phyloP scores from a whole-genome alignment of 1,284 basidiomycete genomes.

The Laetiporus sulphureus region DNA sequence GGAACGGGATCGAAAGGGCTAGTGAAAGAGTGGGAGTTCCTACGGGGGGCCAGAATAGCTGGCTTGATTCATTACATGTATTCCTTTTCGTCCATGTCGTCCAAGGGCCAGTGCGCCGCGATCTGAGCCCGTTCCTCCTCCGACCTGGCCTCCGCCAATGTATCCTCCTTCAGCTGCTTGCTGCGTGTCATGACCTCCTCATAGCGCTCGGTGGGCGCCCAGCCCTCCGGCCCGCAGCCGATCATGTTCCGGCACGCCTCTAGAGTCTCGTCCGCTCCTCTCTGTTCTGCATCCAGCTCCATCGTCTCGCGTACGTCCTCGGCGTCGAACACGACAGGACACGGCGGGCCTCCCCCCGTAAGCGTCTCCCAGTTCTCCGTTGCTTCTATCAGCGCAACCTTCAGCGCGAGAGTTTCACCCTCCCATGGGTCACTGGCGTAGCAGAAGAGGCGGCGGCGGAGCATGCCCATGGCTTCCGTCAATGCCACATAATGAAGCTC shows the following conservation, averaged over 20 bases:
- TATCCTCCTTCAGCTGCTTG: slow-evolving; percentile 28
- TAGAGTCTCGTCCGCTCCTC: slow-evolving; percentile 25
- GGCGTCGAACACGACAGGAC: too few species aligned
- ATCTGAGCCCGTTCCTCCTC: slow-evolving; percentile 29
- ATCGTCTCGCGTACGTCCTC: slow-evolving; percentile 30
- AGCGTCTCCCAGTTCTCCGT: slow-evolving; percentile 32
- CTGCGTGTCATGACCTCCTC: slow-evolving; percentile 26
- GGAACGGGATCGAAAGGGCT: too few species aligned
- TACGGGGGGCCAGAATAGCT: neutral
- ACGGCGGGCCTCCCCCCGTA: too few species aligned
- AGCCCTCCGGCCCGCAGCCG: slow-evolving; percentile 31
- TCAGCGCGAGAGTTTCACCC: slow-evolving; percentile 37
- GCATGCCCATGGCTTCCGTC: slow-evolving; percentile 25
- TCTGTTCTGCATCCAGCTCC: slow-evolving; percentile 26
- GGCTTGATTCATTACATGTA: slow-evolving; percentile 26
- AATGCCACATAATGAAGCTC: slow-evolving; percentile 30
- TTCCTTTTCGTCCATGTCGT: slow-evolving; percentile 40
- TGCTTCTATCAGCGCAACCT: slow-evolving; percentile 33
- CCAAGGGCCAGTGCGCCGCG: slow-evolving; percentile 34
- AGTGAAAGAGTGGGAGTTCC: too few species aligned
- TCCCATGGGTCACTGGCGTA: slow-evolving; percentile 36
- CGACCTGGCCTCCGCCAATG: slow-evolving; percentile 19
- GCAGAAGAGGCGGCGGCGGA: slow-evolving; percentile 34
- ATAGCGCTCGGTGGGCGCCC: slow-evolving; percentile 35
- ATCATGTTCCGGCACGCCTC: slow-evolving; percentile 21